Base-by-base conservation (phyloP, 345 rosid genomes). In the Geranium brycei region DNA sequence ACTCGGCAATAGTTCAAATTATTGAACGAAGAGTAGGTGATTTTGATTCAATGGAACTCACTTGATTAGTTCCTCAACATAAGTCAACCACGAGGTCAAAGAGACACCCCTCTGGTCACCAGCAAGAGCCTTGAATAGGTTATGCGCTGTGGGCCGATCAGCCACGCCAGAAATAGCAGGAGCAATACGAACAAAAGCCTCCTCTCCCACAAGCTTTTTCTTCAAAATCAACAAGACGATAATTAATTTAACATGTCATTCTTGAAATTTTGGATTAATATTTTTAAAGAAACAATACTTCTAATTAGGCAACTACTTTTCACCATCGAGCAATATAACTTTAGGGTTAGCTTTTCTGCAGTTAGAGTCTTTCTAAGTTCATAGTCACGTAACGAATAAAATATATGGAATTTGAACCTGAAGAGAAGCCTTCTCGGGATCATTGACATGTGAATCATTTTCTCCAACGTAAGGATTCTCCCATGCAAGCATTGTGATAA, bases 401-500 rank as follows among this genome's bases (percentile, higher is more conserved):
- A 35, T 38, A 65, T 32, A 57, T 16, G 19, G 30, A 57, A 60
- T 35, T 60, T 3, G 64, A 70, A 87, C 99, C 99, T 85, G 82
- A 74, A 85, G 83, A 59, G 79, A 82, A 65, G 82, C 78, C 66
- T 80, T 85, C 63, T 58, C 79, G 1, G 76, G 69, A 65, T 68
- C 60, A 66, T 66, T 31, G 59, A 28, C 62, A 57, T 66, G 65
- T 58, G 62, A 64, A 65, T 69, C 71, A 71, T 71, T 71, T 71
- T 62, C 85, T 68, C 75, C 79, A 60, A 73, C 19, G 68, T 86
- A 87, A 23, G 99, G 97, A 80, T 75, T 86, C 57, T 77, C 85
- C 97, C 96, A 93, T 18, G 96, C 99, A 64, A 89, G 87, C 99
- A 93, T 93, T 57, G 97, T 90, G 66, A 93, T 83, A 77, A 89